Evolutionary conservation across 306 rosid species (phyloP).

Genomic region (Acacia crassicarpa): DNA sequence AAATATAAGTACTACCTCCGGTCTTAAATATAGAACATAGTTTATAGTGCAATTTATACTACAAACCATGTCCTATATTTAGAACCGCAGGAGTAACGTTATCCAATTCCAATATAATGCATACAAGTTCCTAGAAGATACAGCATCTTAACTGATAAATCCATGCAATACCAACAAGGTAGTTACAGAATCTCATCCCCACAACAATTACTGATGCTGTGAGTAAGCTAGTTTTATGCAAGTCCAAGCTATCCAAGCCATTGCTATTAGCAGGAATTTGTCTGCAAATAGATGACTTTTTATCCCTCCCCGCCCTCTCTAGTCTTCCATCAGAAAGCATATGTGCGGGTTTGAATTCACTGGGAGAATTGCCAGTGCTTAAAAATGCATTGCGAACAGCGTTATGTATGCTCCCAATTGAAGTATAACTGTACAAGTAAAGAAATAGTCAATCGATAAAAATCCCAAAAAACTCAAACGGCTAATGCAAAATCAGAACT

Average conservation of each 20-base stretch:
- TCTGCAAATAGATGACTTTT: conserved; percentile 50
- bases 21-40: no score
- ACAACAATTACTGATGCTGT: conserved; percentile 76
- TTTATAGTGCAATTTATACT: no score
- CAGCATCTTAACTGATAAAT: conserved; percentile 15
- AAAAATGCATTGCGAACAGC: conserved; percentile 87
- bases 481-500: conserved; percentile 24
- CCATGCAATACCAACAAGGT: conserved; percentile 34
- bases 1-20: background rate
- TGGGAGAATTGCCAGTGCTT: conserved; percentile 45
- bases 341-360: conserved; percentile 81
- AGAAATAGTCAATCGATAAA: conserved; percentile 16
- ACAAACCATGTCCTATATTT: no score
- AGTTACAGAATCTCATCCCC: conserved; percentile 97
- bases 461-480: conserved; percentile 18
- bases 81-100: conserved; percentile 27
- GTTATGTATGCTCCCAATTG: conserved; percentile 87
- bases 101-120: background rate
- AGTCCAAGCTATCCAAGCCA: conserved; percentile 50
- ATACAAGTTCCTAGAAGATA: conserved; percentile 19
- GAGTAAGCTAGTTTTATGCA: conserved; percentile 58
- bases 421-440: conserved; percentile 73
- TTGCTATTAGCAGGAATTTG: conserved; percentile 48
- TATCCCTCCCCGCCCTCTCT: conserved; percentile 93
- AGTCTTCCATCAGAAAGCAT: conserved; percentile 90